Conservation (phyloP, 805 yeast genomes). For the Komagataella populi region DNA sequence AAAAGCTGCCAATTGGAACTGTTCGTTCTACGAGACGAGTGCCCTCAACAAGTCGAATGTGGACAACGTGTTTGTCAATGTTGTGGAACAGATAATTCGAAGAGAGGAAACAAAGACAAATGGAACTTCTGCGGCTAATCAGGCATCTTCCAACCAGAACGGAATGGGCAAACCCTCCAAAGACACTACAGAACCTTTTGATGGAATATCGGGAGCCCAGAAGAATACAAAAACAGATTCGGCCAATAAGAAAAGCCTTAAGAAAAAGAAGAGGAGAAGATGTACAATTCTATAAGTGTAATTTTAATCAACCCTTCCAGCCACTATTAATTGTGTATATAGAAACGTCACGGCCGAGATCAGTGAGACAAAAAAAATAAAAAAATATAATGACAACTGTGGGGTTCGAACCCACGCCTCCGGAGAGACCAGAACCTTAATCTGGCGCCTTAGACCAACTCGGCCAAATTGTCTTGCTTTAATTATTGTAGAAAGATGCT, state of each 20-base stretch:
- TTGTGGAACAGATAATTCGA: conserved; percentile 79
- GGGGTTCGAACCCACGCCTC: conserved; percentile 70
- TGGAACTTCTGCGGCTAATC: background rate
- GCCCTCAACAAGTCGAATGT: conserved; percentile 87
- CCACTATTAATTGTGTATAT: no score
- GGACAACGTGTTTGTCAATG: conserved; percentile 80
- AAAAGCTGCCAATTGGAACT: conserved; percentile 77
- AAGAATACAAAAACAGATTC: background rate
- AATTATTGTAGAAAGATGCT: background rate
- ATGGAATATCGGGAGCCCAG: background rate
- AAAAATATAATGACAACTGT: conserved; percentile 41
- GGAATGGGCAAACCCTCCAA: background rate
- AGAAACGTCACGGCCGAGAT: no score
- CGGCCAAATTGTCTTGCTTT: conserved; percentile 36
- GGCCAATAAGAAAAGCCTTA: background rate
- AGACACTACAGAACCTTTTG: background rate
- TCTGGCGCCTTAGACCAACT: conserved; percentile 64
- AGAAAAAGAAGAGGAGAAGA: conserved; percentile 1
- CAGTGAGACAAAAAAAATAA: conserved; percentile 1
- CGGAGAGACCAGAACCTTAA: conserved; percentile 60
- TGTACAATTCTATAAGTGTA: conserved; percentile 1
- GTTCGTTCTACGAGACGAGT: conserved; percentile 84
- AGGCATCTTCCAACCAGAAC: background rate
- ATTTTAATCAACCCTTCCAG: background rate
- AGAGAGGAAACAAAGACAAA: conserved; percentile 28